These are phyloP conservation scores for Fusarium xyrophilum DNA, from an alignment of 2,329 filamentous ascomycete species.

Conservation along the genomic window DNA sequence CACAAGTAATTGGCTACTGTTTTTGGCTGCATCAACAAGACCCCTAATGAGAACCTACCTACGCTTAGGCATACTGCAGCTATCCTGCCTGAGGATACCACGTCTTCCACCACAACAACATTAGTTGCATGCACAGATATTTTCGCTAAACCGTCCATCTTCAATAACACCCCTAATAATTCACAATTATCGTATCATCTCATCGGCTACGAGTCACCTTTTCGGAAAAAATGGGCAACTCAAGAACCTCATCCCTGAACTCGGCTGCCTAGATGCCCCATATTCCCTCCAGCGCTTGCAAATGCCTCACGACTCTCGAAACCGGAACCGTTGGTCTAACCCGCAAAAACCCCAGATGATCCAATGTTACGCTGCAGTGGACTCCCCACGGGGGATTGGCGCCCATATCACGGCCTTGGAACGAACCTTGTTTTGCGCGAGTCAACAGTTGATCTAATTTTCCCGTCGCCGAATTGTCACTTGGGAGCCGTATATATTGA, in stretches of 20 bases:
- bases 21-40: not conserved
- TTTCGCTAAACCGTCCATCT: not conserved
- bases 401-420: constrained; percentile 19
- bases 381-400: constrained; percentile 20
- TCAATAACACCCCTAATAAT: not conserved
- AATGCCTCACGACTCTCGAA: constrained; percentile 1
- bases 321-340: not conserved
- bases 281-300: constrained; percentile 5
- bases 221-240: not conserved
- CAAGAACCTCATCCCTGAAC: not conserved
- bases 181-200: not conserved
- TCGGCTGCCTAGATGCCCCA: constrained; percentile 9
- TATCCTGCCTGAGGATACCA: not conserved
- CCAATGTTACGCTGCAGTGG: not conserved
- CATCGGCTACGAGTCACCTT: not conserved
- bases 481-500: constrained; percentile 27
- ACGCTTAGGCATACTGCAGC: not conserved
- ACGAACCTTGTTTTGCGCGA: constrained; percentile 26
- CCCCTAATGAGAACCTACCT: not conserved
- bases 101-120: not conserved
- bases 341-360: constrained; percentile 12
- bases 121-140: not conserved
- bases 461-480: not conserved
- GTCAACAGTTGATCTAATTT: constrained; percentile 16
- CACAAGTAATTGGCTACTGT: not conserved